phyloP scores from a whole-genome alignment of 2,329 filamentous ascomycete species.

The Aureobasidium sp. region DNA sequence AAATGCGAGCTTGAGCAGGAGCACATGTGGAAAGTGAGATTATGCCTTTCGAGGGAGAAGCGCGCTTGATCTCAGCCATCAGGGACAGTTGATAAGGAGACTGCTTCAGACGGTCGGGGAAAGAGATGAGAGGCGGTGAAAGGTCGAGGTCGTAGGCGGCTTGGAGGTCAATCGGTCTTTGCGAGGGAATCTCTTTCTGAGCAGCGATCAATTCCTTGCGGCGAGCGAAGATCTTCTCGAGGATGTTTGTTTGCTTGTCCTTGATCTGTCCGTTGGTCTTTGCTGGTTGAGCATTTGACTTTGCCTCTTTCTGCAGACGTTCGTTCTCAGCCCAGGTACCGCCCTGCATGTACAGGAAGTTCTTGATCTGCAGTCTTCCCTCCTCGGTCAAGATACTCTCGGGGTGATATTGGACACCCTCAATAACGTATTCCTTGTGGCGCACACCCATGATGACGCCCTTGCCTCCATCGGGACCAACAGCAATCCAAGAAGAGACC shows the following conservation, averaged over 20 bases:
- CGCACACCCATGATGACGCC: conserved; percentile 95
- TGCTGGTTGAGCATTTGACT: conserved; percentile 30
- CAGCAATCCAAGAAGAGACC: conserved; percentile 81
- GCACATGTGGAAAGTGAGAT: conserved; percentile 85
- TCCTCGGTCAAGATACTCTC: conserved; percentile 93
- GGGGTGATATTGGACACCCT: conserved; percentile 96
- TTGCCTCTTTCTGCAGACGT: conserved; percentile 37
- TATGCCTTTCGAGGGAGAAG: conserved; percentile 90
- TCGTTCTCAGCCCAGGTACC: conserved; percentile 88
- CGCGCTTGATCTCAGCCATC: conserved; percentile 96
- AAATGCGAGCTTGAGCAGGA: conserved; percentile 81
- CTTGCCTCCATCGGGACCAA: conserved; percentile 65
- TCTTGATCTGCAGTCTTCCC: conserved; percentile 82
- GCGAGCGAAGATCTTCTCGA: conserved; percentile 84
- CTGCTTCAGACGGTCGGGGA: conserved; percentile 69
- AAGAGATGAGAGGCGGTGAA: conserved; percentile 74
- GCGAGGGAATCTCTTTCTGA: conserved; percentile 81
- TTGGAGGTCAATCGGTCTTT: conserved; percentile 74
- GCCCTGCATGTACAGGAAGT: conserved; percentile 80
- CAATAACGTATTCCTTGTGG: conserved; percentile 84
- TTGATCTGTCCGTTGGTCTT: conserved; percentile 23
- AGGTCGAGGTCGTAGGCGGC: conserved; percentile 78
- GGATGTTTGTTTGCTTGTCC: conserved; percentile 70
- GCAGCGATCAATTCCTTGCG: conserved; percentile 67
- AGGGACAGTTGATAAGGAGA: conserved; percentile 84